phyloP scores from a whole-genome alignment of 176 grass and related monocot species.

The Stipa capillata region DNA sequence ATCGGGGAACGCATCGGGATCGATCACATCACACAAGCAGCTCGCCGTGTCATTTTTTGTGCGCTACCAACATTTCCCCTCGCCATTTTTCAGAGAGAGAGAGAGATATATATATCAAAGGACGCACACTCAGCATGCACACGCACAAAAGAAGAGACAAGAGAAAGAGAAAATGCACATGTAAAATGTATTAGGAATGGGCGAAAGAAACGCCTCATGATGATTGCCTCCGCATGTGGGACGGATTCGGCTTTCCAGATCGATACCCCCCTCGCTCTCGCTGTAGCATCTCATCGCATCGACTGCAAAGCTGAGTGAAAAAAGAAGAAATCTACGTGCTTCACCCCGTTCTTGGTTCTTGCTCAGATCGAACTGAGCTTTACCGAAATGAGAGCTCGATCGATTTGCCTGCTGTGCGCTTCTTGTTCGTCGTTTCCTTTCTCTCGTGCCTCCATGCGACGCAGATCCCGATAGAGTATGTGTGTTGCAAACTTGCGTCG shows the following conservation, averaged over 20 bases:
- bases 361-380: not conserved
- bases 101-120: not conserved
- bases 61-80: conserved; percentile 3
- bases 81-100: not conserved
- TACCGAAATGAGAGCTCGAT: not conserved
- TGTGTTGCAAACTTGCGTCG: not conserved
- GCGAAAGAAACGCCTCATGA: not conserved
- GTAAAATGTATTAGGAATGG: conserved; percentile 26
- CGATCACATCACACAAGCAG: conserved; percentile 3
- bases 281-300: not conserved
- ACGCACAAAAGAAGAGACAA: not conserved
- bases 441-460: not conserved
- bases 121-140: not conserved
- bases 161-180: not conserved
- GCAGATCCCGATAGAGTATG: conserved; percentile 16
- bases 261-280: not conserved
- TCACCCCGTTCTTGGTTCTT: not conserved
- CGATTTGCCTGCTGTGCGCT: not conserved
- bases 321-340: not conserved
- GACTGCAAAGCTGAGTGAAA: not conserved
- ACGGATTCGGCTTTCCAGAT: conserved; percentile 1
- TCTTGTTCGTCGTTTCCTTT: not conserved
- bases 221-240: conserved; percentile 12
- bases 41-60: not conserved
- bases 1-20: conserved; percentile 26